Evolutionary conservation across 371 early-diverging fungal genomes (phyloP), one percentile per base, ranked within the genome.

Genomic region (Mucor velutinosus): DNA sequence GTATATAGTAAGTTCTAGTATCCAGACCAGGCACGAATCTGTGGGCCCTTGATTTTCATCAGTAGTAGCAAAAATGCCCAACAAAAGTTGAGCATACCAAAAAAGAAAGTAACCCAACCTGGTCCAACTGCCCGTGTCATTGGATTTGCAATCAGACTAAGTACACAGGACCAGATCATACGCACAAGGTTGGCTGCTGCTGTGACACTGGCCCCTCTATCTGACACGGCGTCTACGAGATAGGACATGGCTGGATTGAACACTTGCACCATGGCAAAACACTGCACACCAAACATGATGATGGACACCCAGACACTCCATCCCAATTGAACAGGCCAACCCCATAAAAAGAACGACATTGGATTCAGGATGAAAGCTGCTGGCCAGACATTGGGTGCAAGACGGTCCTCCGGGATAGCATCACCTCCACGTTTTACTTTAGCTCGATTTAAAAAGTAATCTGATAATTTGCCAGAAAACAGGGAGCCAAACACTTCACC

Each of bases 201-300:
- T 4, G 85, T 86, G 11, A 84, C 87, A 57, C 84, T 83, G 8
- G 88, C 86, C 7, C 88, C 88, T n/a, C 81, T 77, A 12, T 82
- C 86, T 11, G 83, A 81, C 3, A 88, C 84, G 8, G 84, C 77
- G 68, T 88, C 86, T 30, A 88, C 88, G 1, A 85, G 56, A 43
- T 86, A 88, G 0, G 86, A 77, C 58, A 86, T 72, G 30, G 80
- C 78, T 23, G 86, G 82, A 25, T 84, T 76, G 29, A 86, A 76
- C 19, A 86, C 73, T 41, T 85, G 83, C 10, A 80, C 81, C 86
- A 88, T 86, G 4, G 84, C 86, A 76, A 88, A 88, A 57, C 84
- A 84, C 60, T 85, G 84, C 4, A 86, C 73, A 39, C 82, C 83
- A 72, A 86, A 86, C 66, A 84, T 85, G 25, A 83, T 76, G 55